Conservation (phyloP, 75 land plant species). For the Cupressus sempervirens region DNA sequence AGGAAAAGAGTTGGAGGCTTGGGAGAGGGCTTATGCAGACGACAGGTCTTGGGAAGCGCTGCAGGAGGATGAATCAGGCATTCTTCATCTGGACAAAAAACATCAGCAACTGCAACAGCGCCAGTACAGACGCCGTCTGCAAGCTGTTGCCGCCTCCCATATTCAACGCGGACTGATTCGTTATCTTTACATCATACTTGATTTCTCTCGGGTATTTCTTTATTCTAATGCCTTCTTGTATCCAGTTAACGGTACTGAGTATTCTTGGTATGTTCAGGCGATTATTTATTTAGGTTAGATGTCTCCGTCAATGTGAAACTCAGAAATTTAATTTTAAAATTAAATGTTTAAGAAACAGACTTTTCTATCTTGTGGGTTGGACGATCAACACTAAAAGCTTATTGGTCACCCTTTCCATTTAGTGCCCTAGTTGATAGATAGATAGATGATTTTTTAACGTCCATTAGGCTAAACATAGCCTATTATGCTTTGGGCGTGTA, state of each 20-base stretch:
- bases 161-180: slow-evolving; percentile 96
- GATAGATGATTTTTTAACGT: too few relatives aligned
- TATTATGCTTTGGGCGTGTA: too few relatives aligned
- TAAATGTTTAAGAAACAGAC: background rate
- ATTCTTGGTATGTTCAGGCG: background rate
- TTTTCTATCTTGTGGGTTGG: background rate
- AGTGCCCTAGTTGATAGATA: background rate
- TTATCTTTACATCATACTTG: slow-evolving; percentile 75
- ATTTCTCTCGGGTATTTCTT: slow-evolving; percentile 71
- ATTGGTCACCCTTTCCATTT: background rate
- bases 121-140: slow-evolving; percentile 47
- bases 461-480: too few relatives aligned
- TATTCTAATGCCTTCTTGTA: background rate
- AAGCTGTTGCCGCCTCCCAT: slow-evolving; percentile 35
- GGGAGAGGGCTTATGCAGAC: slow-evolving; percentile 90
- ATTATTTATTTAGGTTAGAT: background rate
- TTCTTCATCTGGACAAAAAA: slow-evolving; percentile 62
- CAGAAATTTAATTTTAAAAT: background rate
- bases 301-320: background rate
- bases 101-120: slow-evolving; percentile 74
- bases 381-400: background rate
- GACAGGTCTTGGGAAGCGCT: slow-evolving; percentile 94
- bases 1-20: slow-evolving; percentile 61
- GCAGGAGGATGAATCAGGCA: slow-evolving; percentile 87
- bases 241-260: background rate